phyloP scores from a whole-genome alignment of 139 green algal species.

The Chlamydomonas sphaeroides region DNA sequence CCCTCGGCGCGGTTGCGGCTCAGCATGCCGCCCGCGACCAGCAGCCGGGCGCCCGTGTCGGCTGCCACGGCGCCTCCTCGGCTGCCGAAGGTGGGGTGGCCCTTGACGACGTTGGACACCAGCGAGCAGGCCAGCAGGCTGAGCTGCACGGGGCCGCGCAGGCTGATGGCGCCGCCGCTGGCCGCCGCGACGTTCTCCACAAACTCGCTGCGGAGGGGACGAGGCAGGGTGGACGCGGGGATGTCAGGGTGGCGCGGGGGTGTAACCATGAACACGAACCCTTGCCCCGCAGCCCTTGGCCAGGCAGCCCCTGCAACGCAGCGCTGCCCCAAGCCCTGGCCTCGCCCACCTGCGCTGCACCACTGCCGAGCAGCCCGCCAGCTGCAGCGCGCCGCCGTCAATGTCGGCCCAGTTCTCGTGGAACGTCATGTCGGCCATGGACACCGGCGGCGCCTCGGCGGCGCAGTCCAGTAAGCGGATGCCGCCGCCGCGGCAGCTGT shows the following conservation, averaged over 20 bases:
- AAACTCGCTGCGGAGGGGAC: background rate
- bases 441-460: no score
- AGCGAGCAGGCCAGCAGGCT: background rate
- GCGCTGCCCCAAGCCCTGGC: no score
- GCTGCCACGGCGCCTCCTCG: background rate
- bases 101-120: background rate
- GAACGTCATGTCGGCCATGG: no score
- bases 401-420: no score
- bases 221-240: background rate
- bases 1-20: background rate
- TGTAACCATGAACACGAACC: background rate
- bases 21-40: background rate
- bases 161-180: background rate
- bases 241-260: background rate
- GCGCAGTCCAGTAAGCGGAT: no score
- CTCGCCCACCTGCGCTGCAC: background rate
- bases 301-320: no score
- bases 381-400: background rate
- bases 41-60: background rate
- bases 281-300: no score
- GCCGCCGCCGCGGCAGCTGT: no score
- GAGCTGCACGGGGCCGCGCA: no score
- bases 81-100: background rate
- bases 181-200: background rate
- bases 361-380: background rate